phyloP scores from a whole-genome alignment of 1,139 yeast genomes.

The Blastobotrys persicus region DNA sequence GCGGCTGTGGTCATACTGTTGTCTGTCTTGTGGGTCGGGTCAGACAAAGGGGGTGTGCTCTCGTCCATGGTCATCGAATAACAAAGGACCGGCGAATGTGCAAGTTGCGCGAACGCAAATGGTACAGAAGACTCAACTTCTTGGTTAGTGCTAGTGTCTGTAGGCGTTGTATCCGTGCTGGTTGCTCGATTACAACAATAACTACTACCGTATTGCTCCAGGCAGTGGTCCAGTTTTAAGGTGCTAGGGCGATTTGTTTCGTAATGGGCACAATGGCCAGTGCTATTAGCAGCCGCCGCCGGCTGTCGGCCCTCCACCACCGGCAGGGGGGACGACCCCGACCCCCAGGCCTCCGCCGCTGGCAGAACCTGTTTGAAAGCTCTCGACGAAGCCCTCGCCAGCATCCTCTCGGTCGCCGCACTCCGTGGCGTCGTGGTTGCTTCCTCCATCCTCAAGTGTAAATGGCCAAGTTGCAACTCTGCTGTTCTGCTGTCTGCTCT shows the following conservation, averaged over 20 bases:
- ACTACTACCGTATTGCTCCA: no score
- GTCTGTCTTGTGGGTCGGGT: neutral
- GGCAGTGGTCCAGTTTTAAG: no score
- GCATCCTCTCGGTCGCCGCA: conserved; percentile 10
- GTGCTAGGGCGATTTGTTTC: no score
- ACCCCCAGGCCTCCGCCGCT: neutral
- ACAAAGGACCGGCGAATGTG: neutral
- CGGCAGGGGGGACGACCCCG: no score
- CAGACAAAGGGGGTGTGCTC: neutral
- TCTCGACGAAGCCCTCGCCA: conserved; percentile 8
- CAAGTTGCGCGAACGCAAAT: no score
- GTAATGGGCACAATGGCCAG: no score
- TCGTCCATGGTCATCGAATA: neutral
- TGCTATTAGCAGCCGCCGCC: neutral
- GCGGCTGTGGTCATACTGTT: conserved; percentile 1
- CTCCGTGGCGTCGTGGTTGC: neutral
- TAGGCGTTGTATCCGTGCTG: neutral
- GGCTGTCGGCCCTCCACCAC: neutral
- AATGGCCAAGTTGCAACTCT: neutral
- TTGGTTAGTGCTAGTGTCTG: neutral
- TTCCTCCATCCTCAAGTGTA: neutral
- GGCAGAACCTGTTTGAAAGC: conserved; percentile 1
- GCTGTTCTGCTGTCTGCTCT: neutral
- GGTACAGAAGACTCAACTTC: no score
- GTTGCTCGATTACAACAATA: neutral